phyloP scores from a whole-genome alignment of 139 green algal genomes.

The Asterochloris sp. region DNA sequence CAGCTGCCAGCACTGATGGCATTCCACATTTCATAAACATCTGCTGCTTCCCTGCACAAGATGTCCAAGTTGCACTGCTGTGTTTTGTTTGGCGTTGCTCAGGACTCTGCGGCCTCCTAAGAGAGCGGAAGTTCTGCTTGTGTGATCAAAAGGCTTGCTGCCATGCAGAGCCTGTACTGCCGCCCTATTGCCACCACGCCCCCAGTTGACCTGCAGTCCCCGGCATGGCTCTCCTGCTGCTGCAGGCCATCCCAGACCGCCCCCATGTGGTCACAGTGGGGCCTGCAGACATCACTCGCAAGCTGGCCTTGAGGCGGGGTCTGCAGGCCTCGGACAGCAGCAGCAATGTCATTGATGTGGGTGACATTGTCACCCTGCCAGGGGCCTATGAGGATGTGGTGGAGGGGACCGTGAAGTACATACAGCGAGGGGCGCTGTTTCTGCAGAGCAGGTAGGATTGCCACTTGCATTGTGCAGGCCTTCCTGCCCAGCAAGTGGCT shows the following conservation, averaged over 20 bases:
- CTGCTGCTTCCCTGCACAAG: no score
- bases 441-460: conserved; percentile 38
- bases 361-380: conserved; percentile 60
- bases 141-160: no score
- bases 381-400: conserved; percentile 42
- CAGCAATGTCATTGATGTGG: conserved; percentile 14
- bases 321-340: conserved; percentile 12
- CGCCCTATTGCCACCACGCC: background rate
- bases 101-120: no score
- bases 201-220: background rate
- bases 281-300: conserved; percentile 82
- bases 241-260: conserved; percentile 54
- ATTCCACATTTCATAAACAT: no score
- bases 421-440: conserved; percentile 73
- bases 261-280: conserved; percentile 67
- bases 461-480: no score
- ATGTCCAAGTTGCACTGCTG: no score
- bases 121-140: no score
- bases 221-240: background rate
- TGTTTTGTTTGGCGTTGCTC: no score
- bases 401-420: conserved; percentile 71
- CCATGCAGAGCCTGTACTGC: no score
- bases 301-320: conserved; percentile 42
- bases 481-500: no score
- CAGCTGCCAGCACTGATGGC: no score